A percentile compares a stretch with the other conserved stretches of the same genome.
Evolutionary conservation across 2,329 filamentous ascomycete species (phyloP).

Genomic region (Ceratocystiopsis sp.): DNA sequence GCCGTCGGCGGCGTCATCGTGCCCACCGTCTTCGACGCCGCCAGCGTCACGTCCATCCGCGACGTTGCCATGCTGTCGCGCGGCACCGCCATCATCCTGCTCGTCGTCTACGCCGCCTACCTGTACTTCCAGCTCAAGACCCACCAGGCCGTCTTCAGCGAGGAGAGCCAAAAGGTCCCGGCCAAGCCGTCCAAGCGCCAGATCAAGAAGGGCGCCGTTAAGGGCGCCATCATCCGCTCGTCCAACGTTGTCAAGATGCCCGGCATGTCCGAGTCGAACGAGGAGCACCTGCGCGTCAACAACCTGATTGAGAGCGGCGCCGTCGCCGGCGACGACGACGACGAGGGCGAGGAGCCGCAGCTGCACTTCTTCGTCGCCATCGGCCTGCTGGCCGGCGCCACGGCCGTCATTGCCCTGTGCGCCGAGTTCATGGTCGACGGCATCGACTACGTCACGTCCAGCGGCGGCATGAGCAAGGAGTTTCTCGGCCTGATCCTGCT

Average conservation of each 20-base stretch:
- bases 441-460: constrained; percentile 46
- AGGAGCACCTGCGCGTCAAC: constrained; percentile 14
- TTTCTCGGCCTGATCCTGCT: constrained; percentile 63
- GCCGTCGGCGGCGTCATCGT: constrained; percentile 73
- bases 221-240: constrained; percentile 22
- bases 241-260: constrained; percentile 20
- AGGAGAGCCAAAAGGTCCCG: constrained; percentile 60
- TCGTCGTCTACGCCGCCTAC: constrained; percentile 70
- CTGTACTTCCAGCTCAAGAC: constrained; percentile 86
- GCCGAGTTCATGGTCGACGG: constrained; percentile 58
- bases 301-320: constrained; percentile 12
- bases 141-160: constrained; percentile 64
- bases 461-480: constrained; percentile 44
- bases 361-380: constrained; percentile 58
- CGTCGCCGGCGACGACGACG: constrained; percentile 36
- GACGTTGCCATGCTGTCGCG: constrained; percentile 50
- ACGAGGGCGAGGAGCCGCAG: constrained; percentile 58
- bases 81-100: constrained; percentile 61
- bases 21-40: constrained; percentile 64
- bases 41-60: constrained; percentile 21
- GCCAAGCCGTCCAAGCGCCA: constrained; percentile 29
- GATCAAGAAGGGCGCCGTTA: constrained; percentile 19
- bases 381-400: constrained; percentile 52
- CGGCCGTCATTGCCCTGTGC: constrained; percentile 63
- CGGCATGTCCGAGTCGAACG: constrained; percentile 12